These are phyloP conservation scores for Linum usitatissimum DNA, from an alignment of 345 rosid genomes.

Conservation along the genomic window DNA sequence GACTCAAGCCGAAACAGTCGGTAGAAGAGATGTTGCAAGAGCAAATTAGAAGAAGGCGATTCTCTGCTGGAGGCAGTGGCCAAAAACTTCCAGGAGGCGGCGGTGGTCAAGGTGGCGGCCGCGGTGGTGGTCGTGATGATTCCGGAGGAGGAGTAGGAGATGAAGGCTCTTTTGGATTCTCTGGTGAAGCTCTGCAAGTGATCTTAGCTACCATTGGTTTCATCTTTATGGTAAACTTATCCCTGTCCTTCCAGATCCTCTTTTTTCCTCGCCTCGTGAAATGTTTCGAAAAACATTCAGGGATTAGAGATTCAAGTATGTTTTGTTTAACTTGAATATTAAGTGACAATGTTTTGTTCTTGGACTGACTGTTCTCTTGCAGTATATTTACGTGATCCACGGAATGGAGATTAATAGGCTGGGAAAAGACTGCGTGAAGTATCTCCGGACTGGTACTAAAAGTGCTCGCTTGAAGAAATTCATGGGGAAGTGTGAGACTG, in stretches of 20 bases:
- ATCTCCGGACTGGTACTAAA: conserved; percentile 32
- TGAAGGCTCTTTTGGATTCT: conserved; percentile 32
- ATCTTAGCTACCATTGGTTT: conserved; percentile 55
- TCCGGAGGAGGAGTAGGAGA: conserved; percentile 29
- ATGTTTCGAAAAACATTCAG: not conserved
- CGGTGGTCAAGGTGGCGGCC: conserved; percentile 8
- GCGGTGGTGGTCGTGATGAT: not conserved
- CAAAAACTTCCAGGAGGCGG: conserved; percentile 36
- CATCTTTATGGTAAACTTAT: conserved; percentile 39
- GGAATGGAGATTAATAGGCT: conserved; percentile 63
- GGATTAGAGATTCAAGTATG: too few species aligned
- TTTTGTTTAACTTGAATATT: too few species aligned
- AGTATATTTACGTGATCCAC: conserved; percentile 55
- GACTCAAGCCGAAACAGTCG: conserved; percentile 13
- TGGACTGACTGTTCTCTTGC: conserved; percentile 10
- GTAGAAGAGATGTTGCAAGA: conserved; percentile 53
- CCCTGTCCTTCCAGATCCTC: not conserved
- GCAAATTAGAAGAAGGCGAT: conserved; percentile 51
- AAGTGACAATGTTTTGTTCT: too few species aligned
- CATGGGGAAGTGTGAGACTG: conserved; percentile 34
- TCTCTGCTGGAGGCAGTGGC: conserved; percentile 31
- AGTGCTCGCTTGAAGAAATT: conserved; percentile 52
- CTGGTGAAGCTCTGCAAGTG: conserved; percentile 55
- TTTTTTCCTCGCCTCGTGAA: not conserved
- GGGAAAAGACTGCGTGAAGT: conserved; percentile 61